Conservation (phyloP, 257 asterid genomes). For the Lithospermum erythrorhizon region DNA sequence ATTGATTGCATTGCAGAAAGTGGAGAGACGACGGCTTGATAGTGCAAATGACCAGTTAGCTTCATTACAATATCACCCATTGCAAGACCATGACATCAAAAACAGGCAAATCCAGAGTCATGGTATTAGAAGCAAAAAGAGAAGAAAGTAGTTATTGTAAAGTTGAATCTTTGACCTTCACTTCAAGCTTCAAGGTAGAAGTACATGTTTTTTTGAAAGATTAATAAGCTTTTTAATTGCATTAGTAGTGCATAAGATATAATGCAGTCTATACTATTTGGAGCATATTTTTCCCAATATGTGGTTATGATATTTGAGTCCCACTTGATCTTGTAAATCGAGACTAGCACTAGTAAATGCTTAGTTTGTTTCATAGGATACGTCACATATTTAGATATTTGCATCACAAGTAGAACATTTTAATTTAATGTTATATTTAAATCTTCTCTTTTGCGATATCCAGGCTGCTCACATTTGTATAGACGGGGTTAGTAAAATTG, state of each 20-base stretch:
- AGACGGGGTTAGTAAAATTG: background rate
- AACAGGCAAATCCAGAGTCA: slow-evolving; percentile 12
- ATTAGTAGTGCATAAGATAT: too few species aligned
- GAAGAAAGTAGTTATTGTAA: slow-evolving; percentile 25
- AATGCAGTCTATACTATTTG: background rate
- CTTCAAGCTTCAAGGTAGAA: background rate
- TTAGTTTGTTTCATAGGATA: too few species aligned
- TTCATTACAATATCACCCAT: slow-evolving; percentile 68
- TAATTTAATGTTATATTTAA: too few species aligned
- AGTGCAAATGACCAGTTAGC: slow-evolving; percentile 51
- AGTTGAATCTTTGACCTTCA: background rate
- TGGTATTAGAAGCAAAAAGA: slow-evolving; percentile 35
- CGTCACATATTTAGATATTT: too few species aligned
- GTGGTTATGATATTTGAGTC: background rate
- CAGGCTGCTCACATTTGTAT: background rate
- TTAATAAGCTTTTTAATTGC: too few species aligned
- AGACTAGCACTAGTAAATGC: too few species aligned
- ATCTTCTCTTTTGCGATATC: background rate
- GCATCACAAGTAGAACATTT: too few species aligned
- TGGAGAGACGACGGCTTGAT: slow-evolving; percentile 39
- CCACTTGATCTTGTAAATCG: background rate
- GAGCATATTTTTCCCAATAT: background rate
- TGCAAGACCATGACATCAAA: slow-evolving; percentile 28
- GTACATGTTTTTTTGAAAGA: background rate
- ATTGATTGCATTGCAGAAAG: slow-evolving; percentile 33